These are phyloP conservation scores for Elsinoe ampelina DNA, from an alignment of 2,329 filamentous ascomycete genomes.

Conservation along the genomic window DNA sequence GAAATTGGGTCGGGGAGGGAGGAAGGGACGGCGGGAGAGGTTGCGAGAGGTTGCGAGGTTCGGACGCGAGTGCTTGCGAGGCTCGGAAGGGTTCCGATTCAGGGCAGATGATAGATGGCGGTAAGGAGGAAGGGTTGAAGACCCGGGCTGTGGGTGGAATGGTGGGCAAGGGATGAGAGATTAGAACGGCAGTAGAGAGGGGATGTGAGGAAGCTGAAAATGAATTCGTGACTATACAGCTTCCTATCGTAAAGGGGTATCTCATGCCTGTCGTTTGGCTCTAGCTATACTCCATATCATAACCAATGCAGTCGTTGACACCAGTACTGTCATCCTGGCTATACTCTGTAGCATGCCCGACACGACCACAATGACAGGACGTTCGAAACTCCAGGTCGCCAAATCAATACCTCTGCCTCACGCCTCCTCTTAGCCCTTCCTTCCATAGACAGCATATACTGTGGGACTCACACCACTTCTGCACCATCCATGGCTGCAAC, in stretches of 20 bases:
- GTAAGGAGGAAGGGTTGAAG: too few relatives aligned
- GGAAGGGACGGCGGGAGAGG: neutral
- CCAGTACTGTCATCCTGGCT: neutral
- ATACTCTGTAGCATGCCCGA: neutral
- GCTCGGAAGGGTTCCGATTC: neutral
- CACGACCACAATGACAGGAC: neutral
- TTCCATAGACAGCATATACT: constrained; percentile 77
- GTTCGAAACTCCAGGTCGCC: too few relatives aligned
- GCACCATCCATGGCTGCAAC: constrained; percentile 51
- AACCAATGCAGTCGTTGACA: neutral
- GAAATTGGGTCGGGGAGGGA: neutral
- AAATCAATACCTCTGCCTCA: constrained; percentile 24
- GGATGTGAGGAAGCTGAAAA: neutral
- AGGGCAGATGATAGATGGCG: neutral
- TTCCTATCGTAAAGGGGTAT: too few relatives aligned
- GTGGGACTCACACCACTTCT: constrained; percentile 81
- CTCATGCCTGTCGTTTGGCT: too few relatives aligned
- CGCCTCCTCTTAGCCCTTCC: constrained; percentile 35
- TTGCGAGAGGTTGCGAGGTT: too few relatives aligned
- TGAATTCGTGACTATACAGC: neutral
- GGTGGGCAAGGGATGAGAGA: too few relatives aligned
- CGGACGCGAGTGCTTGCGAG: too few relatives aligned
- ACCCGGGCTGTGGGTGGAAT: too few relatives aligned
- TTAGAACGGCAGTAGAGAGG: neutral
- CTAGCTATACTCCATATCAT: too few relatives aligned